Conservation (phyloP, 331 rosid species). For the Rhamnella rubrinervis region DNA sequence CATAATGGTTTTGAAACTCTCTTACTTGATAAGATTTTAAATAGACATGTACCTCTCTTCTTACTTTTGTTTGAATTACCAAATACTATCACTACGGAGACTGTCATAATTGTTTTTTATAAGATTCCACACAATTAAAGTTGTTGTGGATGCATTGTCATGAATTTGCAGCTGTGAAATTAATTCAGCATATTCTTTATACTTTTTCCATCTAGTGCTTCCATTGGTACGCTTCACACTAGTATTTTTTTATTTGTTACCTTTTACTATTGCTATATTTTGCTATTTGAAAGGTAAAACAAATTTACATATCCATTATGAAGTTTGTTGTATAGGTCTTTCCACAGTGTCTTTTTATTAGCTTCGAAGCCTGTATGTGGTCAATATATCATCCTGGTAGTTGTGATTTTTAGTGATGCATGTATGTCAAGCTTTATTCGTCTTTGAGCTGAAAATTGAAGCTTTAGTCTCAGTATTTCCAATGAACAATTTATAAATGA, state of each 20-base stretch:
- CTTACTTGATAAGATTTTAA: background rate
- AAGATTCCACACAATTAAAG: conserved; percentile 56
- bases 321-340: background rate
- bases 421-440: background rate
- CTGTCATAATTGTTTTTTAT: conserved; percentile 16
- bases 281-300: background rate
- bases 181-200: conserved; percentile 64
- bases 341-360: background rate
- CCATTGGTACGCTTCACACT: conserved; percentile 57
- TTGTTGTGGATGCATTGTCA: conserved; percentile 74
- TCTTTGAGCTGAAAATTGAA: background rate
- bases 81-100: conserved; percentile 1
- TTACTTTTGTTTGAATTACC: background rate
- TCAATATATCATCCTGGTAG: background rate
- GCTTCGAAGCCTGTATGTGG: background rate
- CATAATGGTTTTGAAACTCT: background rate
- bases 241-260: background rate
- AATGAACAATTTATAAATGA: too few species aligned
- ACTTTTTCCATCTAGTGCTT: conserved; percentile 89
- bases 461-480: too few species aligned
- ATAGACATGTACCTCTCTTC: background rate
- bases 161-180: conserved; percentile 73
- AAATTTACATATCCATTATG: background rate
- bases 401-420: background rate
- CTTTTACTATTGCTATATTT: background rate